Evolutionary conservation across 208 protist genomes (phyloP).

Genomic region (Balamuthia mandrillaris): DNA sequence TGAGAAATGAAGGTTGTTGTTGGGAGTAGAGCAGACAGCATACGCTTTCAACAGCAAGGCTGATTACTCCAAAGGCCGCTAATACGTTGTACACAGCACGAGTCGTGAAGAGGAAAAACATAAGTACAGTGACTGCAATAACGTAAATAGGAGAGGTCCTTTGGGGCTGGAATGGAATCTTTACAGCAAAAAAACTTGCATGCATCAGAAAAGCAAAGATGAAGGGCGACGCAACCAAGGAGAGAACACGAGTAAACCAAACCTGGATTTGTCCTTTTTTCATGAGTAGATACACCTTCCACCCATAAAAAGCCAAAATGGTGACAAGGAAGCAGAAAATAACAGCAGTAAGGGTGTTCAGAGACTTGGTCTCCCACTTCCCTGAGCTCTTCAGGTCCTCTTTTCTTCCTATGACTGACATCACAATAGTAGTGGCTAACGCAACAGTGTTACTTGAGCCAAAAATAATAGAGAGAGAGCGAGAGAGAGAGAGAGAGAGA

Average conservation of each 20-base stretch:
- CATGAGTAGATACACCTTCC: neutral
- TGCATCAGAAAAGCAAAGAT: too few species aligned
- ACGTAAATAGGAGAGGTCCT: neutral
- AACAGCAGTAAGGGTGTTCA: neutral
- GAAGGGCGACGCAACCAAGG: too few species aligned
- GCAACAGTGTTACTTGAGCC: neutral
- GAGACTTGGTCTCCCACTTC: neutral
- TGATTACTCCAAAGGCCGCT: neutral
- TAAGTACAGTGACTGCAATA: neutral
- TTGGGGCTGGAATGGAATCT: too few species aligned
- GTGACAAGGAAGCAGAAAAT: neutral
- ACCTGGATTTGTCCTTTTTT: neutral
- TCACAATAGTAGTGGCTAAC: neutral
- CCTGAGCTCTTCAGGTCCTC: neutral
- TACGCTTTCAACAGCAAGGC: neutral
- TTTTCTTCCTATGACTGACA: neutral
- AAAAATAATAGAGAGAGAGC: neutral
- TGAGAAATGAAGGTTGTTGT: too few species aligned
- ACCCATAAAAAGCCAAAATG: neutral
- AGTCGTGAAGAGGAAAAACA: neutral
- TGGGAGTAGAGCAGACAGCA: neutral
- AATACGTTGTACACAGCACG: neutral
- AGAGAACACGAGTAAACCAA: too few species aligned
- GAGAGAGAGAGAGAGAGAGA: neutral
- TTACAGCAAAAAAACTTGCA: too few species aligned